Base-by-base conservation (phyloP, 768 basidiomycete species). In the Panellus pusillus region DNA sequence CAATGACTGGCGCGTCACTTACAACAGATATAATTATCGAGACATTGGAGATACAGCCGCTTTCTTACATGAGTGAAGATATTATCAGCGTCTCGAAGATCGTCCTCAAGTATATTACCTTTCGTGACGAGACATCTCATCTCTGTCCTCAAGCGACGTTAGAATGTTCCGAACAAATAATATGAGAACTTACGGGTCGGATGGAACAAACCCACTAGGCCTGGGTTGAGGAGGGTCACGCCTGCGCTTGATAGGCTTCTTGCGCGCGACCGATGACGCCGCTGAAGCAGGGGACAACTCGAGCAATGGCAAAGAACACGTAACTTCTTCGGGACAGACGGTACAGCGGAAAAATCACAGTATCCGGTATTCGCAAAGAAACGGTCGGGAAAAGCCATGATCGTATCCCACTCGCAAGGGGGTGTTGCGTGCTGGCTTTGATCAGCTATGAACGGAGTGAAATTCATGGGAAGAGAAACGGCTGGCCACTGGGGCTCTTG, bases 1-100 rank as follows among this genome's bases (percentile, higher is more conserved):
- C 24, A 24, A 24, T 24, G 24, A 24, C 24, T 24, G 24, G 24
- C 24, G 24, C 7, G 19, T 19, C 9, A 50, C 44, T 8, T 28
- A 54, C 59, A 47, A 9, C 47, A 17, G 41, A 54, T 20, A 51
- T 61, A 54, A 14, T 45, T n/a, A 15, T 61, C 59, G 4, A 61
- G 43, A 37, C 47, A 45, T 29, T 47, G 35, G 15, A 57, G 19
- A 20, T 56, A 57, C 2, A 56, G 39, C 1, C 59, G 52, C 15
- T 57, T 61, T 20, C 47, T 49, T 17, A 49, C 42, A 32, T 55
- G 52, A 11, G 48, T n/a, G 15, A 51, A 56, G 47, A 60, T n/a
- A 15, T 42, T 28, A 17, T 53, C 42, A 9, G 50, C 52, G 44
- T 39, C 6, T 11, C 3, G 6, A 29, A 36, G 32, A 35, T 8